Conservation (phyloP, 2,329 filamentous ascomycete genomes). For the Trichophyton simii region DNA sequence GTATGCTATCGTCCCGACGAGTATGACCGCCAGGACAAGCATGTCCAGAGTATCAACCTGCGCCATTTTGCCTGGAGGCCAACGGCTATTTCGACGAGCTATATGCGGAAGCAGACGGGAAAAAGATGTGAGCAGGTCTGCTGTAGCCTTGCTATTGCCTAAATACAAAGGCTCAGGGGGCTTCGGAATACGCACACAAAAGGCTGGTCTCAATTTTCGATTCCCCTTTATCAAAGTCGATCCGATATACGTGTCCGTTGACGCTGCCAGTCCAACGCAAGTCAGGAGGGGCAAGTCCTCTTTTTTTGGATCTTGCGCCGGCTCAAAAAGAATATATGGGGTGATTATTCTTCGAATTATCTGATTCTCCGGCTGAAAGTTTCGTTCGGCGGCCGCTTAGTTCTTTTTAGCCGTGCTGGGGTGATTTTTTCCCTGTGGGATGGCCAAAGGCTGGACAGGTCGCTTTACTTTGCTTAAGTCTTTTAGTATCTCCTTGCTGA, state of each 20-base stretch:
- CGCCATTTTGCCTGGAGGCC: conserved; percentile 53
- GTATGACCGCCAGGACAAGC: conserved; percentile 71
- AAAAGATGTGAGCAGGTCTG: neutral
- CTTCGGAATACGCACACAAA: neutral
- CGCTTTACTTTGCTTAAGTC: neutral
- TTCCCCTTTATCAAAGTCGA: neutral
- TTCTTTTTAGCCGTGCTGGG: neutral
- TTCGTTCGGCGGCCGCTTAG: neutral
- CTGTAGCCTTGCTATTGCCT: neutral
- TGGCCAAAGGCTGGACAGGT: neutral
- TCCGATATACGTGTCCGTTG: neutral
- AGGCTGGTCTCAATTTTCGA: neutral
- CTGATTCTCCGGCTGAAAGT: conserved; percentile 3
- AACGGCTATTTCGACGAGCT: neutral
- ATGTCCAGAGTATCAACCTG: conserved; percentile 94
- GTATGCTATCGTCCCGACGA: conserved; percentile 82
- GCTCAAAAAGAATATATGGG: neutral
- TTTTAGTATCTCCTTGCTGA: neutral
- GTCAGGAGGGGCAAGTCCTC: neutral
- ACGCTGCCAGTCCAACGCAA: neutral
- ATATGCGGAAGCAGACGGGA: neutral
- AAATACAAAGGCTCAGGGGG: neutral
- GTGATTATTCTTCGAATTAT: neutral
- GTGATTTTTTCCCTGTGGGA: neutral
- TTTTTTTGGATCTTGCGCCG: neutral